These are phyloP conservation scores for Hordeum pubiflorum DNA, from an alignment of 202 grass and related monocot genomes.

Conservation along the genomic window DNA sequence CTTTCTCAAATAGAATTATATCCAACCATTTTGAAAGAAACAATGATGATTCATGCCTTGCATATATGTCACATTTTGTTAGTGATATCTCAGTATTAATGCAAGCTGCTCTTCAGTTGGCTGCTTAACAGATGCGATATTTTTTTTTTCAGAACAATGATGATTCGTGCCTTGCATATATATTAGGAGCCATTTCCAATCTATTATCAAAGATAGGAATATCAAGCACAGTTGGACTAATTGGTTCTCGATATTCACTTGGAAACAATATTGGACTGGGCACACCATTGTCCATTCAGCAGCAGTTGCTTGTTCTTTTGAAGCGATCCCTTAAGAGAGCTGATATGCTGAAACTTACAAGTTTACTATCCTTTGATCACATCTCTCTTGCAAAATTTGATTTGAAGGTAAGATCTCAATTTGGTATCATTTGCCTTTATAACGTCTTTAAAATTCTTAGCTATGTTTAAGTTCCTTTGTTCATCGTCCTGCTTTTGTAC, in stretches of 20 bases:
- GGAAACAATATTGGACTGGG: conserved; percentile 74
- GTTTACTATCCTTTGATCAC: conserved; percentile 69
- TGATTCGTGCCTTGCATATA: conserved; percentile 86
- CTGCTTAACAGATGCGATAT: conserved; percentile 24
- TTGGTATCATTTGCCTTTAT: conserved; percentile 2
- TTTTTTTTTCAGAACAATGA: conserved; percentile 88
- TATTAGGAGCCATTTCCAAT: conserved; percentile 84
- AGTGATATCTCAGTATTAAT: neutral
- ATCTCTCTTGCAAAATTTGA: conserved; percentile 87
- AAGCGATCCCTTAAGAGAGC: conserved; percentile 85
- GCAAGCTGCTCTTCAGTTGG: neutral
- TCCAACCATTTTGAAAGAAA: neutral
- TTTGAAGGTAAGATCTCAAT: conserved; percentile 52
- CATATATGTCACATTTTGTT: neutral
- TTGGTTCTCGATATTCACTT: conserved; percentile 67
- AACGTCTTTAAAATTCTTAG: conserved; percentile 2
- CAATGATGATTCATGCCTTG: neutral
- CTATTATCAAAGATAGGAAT: conserved; percentile 81
- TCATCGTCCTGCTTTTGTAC: neutral
- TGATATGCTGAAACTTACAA: conserved; percentile 76
- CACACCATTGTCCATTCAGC: conserved; percentile 69
- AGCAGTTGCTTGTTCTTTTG: conserved; percentile 89
- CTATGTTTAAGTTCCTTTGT: neutral
- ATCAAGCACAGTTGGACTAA: conserved; percentile 61
- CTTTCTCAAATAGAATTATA: conserved; percentile 10